Evolutionary conservation across 495 filamentous ascomycete genomes (phyloP).

Genomic region (Jackrogersella minutella): DNA sequence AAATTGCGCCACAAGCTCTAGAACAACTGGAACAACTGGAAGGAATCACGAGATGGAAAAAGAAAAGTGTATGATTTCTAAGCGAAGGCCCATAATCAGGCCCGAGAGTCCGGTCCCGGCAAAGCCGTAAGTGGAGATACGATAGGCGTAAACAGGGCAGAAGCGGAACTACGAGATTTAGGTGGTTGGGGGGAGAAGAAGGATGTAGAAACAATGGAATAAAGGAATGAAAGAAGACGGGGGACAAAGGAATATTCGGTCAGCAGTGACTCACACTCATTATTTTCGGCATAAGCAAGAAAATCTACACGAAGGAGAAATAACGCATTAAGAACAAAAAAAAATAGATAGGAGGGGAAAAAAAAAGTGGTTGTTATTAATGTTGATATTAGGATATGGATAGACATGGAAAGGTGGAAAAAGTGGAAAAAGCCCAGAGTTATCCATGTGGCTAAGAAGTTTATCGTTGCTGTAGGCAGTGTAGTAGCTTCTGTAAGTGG

Average conservation of each 20-base stretch:
- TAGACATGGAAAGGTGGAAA: constrained; percentile 9
- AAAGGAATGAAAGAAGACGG: constrained; percentile 2
- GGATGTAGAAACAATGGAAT: constrained; percentile 19
- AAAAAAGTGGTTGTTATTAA: neutral
- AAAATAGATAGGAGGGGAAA: neutral
- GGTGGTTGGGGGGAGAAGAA: constrained; percentile 8
- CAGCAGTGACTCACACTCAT: constrained; percentile 31
- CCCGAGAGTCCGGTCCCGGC: constrained; percentile 35
- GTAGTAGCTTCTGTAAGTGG: neutral
- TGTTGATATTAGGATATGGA: constrained; percentile 8
- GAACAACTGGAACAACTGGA: constrained; percentile 14
- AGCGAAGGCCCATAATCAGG: constrained; percentile 14
- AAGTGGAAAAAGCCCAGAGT: constrained; percentile 1
- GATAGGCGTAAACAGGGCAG: constrained; percentile 31
- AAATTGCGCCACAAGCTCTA: constrained; percentile 9
- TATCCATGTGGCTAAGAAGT: constrained; percentile 11
- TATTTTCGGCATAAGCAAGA: constrained; percentile 18
- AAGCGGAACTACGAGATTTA: constrained; percentile 33
- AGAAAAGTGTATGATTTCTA: constrained; percentile 34
- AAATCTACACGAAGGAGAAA: neutral
- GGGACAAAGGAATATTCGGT: constrained; percentile 20
- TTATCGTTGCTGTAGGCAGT: constrained; percentile 1
- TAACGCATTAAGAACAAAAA: constrained; percentile 24
- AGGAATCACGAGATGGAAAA: constrained; percentile 17
- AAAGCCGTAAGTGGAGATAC: constrained; percentile 25